Base-by-base conservation (phyloP, 148 eudicot species). In the Silene uniflora region DNA sequence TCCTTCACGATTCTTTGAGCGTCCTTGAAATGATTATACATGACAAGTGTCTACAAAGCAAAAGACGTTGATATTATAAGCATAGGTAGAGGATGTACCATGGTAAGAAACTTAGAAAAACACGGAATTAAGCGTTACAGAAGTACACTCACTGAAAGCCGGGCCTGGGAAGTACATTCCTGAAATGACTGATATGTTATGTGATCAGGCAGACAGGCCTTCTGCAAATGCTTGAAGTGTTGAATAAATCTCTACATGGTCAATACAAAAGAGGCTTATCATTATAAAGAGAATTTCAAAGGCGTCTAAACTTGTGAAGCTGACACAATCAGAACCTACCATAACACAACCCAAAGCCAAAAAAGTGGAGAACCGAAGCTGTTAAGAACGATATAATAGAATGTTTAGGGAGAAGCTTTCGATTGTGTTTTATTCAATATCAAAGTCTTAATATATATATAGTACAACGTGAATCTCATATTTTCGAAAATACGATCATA, bases 211-310 rank as follows among this genome's bases (percentile, higher is more conserved):
- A 95, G 79, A 80, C 91, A 86, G 72, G 93, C 97, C 78, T 88
- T 95, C 74, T 86, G 98, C 52, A 95, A 84, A 74, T 89, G 93
- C 85, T 92, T 97, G 63, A 95, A 95, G 84, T 89, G 98, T 86
- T 95, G 98, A 56, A 82, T 70, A 81, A 95, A 92, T 85, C 87
- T 92, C 98, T 95, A 88, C 73, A 75, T 17, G 22, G 49, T 69
- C 22, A 16, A 75, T 7, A 75, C 39, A 27, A 32, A 27, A 32
- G 68, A 75, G 64, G 19, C 19, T 29, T 19, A 42, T 72, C 59
- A 78, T 75, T 74, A 69, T 39, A 13, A 14, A 24, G 7, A 55
- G 17, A 42, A 44, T 55, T 10, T 56, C 0, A 25, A 17, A 42
- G n/a, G 29, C 2, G 2, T 25, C 11, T 29, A 17, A 7, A 32